Base-by-base conservation (phyloP, 2,329 filamentous ascomycete species). In the Magnaporthiopsis poae region DNA sequence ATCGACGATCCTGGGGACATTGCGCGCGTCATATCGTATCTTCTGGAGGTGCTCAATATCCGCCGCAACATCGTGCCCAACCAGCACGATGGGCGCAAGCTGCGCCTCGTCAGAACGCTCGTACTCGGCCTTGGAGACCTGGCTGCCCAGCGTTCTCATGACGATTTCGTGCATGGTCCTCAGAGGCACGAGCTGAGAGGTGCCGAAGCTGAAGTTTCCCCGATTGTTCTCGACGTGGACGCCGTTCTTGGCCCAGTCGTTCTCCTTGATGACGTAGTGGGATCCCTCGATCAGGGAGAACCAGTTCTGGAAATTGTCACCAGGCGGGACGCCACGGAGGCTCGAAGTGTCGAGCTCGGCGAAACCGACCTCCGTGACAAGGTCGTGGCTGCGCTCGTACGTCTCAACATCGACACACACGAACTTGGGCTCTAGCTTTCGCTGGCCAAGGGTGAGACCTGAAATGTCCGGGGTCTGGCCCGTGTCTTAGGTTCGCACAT, bases 301-400 rank as follows among this genome's bases (percentile, higher is more conserved):
- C 92, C 93, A 97, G 56, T 86, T 81, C 60, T 78, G 71, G 3
- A 88, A 91, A 33, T 80, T 76, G 2, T 78, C 71, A 0, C 90
- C 90, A 2, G 90, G 90, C 0, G 84, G 72, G 0, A 87, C 68
- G 9, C 75, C 77, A 0, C 77, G 71, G 29, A 92, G 73, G 56
- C 83, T 76, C 5, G 76, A 71, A 0, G 90, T 92, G 74, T 98
- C 92, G 0, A 98, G 80, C 2, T 88, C 88, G 1, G 91, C 88
- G 60, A 99, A 81, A 0, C 95, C 95, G 59, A 99, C 82, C 75
- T 99, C 95, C 0, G 93, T 96, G 67, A 98, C 83, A 15, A 85
- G 80, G 46, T 82, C 79, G 15, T 86, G 84, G 61, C 85, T 80
- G 29, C 78, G 77, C 75, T 99, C 95, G 67, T 88, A 91, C 1